Percentiles rank a stretch among this genome's conserved stretches.
These are phyloP conservation scores for Graphiopsis chlorocephala DNA, from an alignment of 2,329 filamentous ascomycete species.

Conservation along the genomic window DNA sequence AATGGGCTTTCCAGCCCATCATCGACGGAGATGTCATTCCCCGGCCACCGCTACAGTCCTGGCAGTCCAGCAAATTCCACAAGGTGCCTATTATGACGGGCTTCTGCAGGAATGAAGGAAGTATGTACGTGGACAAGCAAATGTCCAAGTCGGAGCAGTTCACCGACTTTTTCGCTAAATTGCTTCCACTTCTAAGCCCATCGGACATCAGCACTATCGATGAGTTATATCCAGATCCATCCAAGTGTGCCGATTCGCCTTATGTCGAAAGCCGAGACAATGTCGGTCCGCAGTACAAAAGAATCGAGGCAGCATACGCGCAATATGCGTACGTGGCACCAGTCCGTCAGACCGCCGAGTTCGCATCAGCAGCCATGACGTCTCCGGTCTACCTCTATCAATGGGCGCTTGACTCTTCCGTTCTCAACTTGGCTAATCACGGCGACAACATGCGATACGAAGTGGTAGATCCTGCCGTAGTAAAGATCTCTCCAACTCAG, in stretches of 20 bases:
- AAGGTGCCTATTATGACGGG: slow-evolving; percentile 65
- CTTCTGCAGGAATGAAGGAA: slow-evolving; percentile 69
- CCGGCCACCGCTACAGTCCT: slow-evolving; percentile 58
- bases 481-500: slow-evolving; percentile 29
- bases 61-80: slow-evolving; percentile 53
- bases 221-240: slow-evolving; percentile 62
- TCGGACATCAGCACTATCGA: slow-evolving; percentile 56
- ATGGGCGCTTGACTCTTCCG: slow-evolving; percentile 52
- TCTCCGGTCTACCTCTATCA: slow-evolving; percentile 57
- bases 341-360: slow-evolving; percentile 58
- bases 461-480: slow-evolving; percentile 27
- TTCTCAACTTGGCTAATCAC: slow-evolving; percentile 35
- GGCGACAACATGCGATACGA: slow-evolving; percentile 38
- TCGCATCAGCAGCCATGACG: slow-evolving; percentile 29
- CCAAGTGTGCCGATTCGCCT: slow-evolving; percentile 37
- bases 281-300: slow-evolving; percentile 55
- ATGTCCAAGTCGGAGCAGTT: slow-evolving; percentile 54
- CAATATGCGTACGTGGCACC: slow-evolving; percentile 66
- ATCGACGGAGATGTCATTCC: slow-evolving; percentile 62
- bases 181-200: slow-evolving; percentile 57
- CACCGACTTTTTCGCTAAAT: slow-evolving; percentile 56
- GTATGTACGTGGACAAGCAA: slow-evolving; percentile 57
- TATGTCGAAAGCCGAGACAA: slow-evolving; percentile 42
- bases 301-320: slow-evolving; percentile 60
- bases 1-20: slow-evolving; percentile 66